Evolutionary conservation across 768 basidiomycete species (phyloP), one percentile per base, ranked within the genome.

Genomic region (Kwoniella pini): DNA sequence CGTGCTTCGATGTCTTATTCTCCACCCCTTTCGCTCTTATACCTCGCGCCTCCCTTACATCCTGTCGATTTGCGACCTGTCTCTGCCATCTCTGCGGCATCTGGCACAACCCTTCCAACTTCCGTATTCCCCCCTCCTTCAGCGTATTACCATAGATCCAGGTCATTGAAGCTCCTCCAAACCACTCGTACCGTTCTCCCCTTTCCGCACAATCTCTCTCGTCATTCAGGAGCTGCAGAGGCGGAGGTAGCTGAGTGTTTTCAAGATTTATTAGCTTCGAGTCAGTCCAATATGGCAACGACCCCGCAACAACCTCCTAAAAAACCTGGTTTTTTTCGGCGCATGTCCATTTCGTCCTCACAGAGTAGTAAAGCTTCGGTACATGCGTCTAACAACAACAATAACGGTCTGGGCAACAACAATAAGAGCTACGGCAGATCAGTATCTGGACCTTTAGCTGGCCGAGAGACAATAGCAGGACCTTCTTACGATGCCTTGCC

Each of bases 311-410:
- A 33, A 17, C 60, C 40, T 2, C 52, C 62, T 6, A 64, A 64
- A 42, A 64, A 64, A 44, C 56, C 62, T 30, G 56, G 57, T 15
- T 64, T 64, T 52, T 64, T 64, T 22, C 62, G 62, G 7, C 44
- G 50, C 17, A 43, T 57, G 17, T 64, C 62, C 6, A 11, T 64
- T 11, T 64, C 62, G n/a, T 33, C 51, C 15, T 52, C 54, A 1
- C 62, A 64, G 40, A 36, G 40, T 17, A 36, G 40, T 13, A 57
- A 64, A 28, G 33, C 62, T 26, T 26, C 38, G 27, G 42, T 45
- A 7, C 30, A 27, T n/a, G 33, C 33, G 15, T 24, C 36, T 3
- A 43, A 46, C 13, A 42, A 31, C 6, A 28, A 45, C 9, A 21
- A 19, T 26, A 51, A 17, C 31, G 49, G 40, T 49, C 11, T 28